Base-by-base conservation (phyloP, 257 asterid species). In the Ballota nigra region DNA sequence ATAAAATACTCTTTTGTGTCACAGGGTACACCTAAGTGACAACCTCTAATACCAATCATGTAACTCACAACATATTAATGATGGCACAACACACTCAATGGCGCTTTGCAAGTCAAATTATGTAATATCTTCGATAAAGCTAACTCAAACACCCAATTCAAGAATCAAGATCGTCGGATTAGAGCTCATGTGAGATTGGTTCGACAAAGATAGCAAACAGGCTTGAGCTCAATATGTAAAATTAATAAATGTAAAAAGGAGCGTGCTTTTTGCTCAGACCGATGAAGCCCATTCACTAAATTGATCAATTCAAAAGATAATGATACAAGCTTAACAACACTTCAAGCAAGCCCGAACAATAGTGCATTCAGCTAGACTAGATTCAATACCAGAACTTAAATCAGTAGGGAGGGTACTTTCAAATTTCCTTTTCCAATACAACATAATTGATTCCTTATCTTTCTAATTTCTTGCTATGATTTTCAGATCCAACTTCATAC, bases 401-500 rank as follows among this genome's bases (percentile, higher is more conserved):
- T 28, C 66, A 69, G 41, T 29, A 47, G 62, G 20, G 49, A 2
- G 36, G 43, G 15, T 34, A 12, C 19, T n/a, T n/a, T n/a, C n/a
- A n/a, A 18, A 4, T 49, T 19, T 24, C 5, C 28, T 55, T 74
- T 16, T 5, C 41, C 59, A 68, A 34, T 0, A 28, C 13, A 23
- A 60, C 52, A 22, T 26, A 20, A 59, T 13, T n/a, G 63, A 59
- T 23, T 15, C 41, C 10, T 53, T 10, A 22, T 66, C 64, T 49
- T 63, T 16, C 22, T 22, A 45, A 38, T 22, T 34, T 69, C 68
- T 18, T 64, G 20, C 28, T 29, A 38, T 62, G 20, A 15, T 31
- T 63, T 43, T 36, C 66, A 58, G 64, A 69, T 74, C 65, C 58
- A 74, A 63, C 65, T 65, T 49, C 66, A 56, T 59, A 36, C 61